These are phyloP conservation scores for Plenodomus tracheiphilus DNA, from an alignment of 2,329 filamentous ascomycete genomes.

Conservation along the genomic window DNA sequence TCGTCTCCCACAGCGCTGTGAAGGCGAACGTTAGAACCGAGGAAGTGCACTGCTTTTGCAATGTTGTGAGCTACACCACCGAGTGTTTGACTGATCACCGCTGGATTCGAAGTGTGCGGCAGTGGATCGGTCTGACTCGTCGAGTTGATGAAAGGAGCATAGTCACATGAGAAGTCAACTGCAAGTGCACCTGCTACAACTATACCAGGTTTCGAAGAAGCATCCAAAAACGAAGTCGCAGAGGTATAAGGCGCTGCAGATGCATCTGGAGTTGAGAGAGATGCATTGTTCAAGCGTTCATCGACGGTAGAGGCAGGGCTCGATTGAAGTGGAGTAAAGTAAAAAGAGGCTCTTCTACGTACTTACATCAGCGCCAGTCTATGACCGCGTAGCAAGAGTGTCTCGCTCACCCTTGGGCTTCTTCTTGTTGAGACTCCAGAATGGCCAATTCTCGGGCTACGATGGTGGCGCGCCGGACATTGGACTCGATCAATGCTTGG, in stretches of 20 bases:
- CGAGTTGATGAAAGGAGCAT: slow-evolving; percentile 53
- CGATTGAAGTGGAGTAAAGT: slow-evolving; percentile 26
- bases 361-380: slow-evolving; percentile 45
- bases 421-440: slow-evolving; percentile 50
- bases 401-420: slow-evolving; percentile 45
- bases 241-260: slow-evolving; percentile 12
- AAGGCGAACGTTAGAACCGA: slow-evolving; percentile 68
- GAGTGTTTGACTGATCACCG: slow-evolving; percentile 77
- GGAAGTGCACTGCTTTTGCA: slow-evolving; percentile 76
- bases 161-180: slow-evolving; percentile 85
- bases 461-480: slow-evolving; percentile 66
- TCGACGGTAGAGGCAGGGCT: slow-evolving; percentile 15
- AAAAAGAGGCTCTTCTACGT: slow-evolving; percentile 33
- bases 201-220: slow-evolving; percentile 56
- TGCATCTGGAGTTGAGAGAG: slow-evolving; percentile 13
- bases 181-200: slow-evolving; percentile 90
- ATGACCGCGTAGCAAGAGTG: slow-evolving; percentile 30
- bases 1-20: slow-evolving; percentile 85
- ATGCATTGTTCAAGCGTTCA: slow-evolving; percentile 16
- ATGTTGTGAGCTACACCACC: slow-evolving; percentile 94
- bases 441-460: slow-evolving; percentile 65
- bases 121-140: slow-evolving; percentile 50
- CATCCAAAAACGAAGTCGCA: slow-evolving; percentile 3
- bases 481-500: slow-evolving; percentile 67
- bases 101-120: slow-evolving; percentile 83